These are phyloP conservation scores for Coemansia sp. DNA, from an alignment of 192 early-diverging fungal species.

Conservation along the genomic window DNA sequence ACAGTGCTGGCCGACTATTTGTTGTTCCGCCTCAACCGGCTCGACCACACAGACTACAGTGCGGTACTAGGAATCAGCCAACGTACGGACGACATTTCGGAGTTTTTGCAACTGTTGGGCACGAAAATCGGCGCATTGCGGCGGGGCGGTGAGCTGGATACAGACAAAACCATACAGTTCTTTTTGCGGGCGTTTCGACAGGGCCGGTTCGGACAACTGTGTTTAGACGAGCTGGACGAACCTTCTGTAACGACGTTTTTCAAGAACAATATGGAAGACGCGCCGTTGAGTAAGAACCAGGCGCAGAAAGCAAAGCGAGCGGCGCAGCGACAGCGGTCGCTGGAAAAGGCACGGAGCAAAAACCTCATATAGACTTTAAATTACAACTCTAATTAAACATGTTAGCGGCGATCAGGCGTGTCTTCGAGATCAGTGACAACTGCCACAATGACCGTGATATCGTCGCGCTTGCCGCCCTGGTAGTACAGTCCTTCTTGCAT, in stretches of 20 bases:
- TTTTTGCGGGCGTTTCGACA: constrained; percentile 80
- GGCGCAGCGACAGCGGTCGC: constrained; percentile 37
- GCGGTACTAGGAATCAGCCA: constrained; percentile 56
- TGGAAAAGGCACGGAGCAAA: constrained; percentile 23
- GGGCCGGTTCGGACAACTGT: constrained; percentile 77
- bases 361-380: neutral
- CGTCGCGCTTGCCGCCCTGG: constrained; percentile 94
- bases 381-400: too few relatives aligned
- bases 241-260: constrained; percentile 57
- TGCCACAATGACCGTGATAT: constrained; percentile 88
- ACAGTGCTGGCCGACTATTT: constrained; percentile 88
- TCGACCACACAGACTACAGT: constrained; percentile 55
- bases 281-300: constrained; percentile 47
- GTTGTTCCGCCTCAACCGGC: constrained; percentile 78
- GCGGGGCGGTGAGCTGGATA: constrained; percentile 66
- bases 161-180: constrained; percentile 65
- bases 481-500: constrained; percentile 92
- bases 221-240: constrained; percentile 75
- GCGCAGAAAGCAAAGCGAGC: constrained; percentile 41
- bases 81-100: constrained; percentile 71
- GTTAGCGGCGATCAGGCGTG: constrained; percentile 65
- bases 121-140: constrained; percentile 65
- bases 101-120: constrained; percentile 66
- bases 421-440: constrained; percentile 78
- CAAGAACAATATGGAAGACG: constrained; percentile 12